Evolutionary conservation across 148 eudicot genomes (phyloP).

Genomic region (Rhododendron williamsianum): DNA sequence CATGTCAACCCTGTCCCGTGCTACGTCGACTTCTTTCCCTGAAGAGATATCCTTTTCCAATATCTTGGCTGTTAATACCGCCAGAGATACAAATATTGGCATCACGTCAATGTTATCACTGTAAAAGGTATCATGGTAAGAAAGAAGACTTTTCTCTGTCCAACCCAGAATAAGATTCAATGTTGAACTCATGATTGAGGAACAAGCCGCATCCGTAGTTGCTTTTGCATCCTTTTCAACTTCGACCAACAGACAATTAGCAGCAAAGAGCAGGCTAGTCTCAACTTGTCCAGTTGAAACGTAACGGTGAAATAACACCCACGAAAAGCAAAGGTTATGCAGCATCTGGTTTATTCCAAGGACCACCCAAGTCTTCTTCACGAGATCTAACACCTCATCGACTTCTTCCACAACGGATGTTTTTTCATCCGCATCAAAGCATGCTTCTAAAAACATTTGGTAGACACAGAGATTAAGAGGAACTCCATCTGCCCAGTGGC

Average conservation of each 20-base stretch:
- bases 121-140: slow-evolving; percentile 71
- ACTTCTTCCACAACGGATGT: slow-evolving; percentile 73
- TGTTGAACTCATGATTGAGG: slow-evolving; percentile 48
- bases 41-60: slow-evolving; percentile 53
- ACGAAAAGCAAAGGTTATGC: slow-evolving; percentile 77
- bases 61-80: slow-evolving; percentile 54
- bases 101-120: slow-evolving; percentile 51
- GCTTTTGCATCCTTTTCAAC: slow-evolving; percentile 65
- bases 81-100: slow-evolving; percentile 65
- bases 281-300: slow-evolving; percentile 64
- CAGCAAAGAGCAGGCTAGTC: slow-evolving; percentile 73
- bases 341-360: slow-evolving; percentile 69
- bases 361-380: slow-evolving; percentile 85
- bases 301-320: slow-evolving; percentile 72
- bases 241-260: slow-evolving; percentile 56
- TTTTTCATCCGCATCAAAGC: slow-evolving; percentile 74
- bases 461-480: slow-evolving; percentile 78
- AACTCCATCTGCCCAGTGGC: slow-evolving; percentile 97
- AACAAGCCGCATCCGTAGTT: slow-evolving; percentile 43
- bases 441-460: slow-evolving; percentile 70
- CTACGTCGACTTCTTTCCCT: slow-evolving; percentile 42
- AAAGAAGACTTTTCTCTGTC: slow-evolving; percentile 68
- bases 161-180: slow-evolving; percentile 57
- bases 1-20: slow-evolving; percentile 59
- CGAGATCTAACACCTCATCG: slow-evolving; percentile 78